Evolutionary conservation across 2,329 filamentous ascomycete species (phyloP), one percentile per base, ranked within the genome.

Genomic region (Colletotrichum orchidophilum): DNA sequence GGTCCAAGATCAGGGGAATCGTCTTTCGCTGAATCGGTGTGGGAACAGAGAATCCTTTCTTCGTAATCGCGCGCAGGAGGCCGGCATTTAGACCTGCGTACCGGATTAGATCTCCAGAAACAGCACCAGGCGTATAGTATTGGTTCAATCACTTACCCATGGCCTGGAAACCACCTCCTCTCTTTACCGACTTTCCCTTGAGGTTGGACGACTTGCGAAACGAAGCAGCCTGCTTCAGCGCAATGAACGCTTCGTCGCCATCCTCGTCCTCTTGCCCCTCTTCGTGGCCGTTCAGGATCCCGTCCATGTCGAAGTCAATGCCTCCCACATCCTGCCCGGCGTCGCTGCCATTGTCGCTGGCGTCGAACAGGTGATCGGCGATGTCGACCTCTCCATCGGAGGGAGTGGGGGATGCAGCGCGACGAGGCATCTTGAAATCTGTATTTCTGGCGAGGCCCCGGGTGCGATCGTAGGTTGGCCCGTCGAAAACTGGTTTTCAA

Each of bases 21-120:
- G 96, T 94, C 83, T 98, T 98, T 75, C 96, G 91, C 84, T 99
- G 96, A 81, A 99, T 99, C 0, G 96, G 96, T 0, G 96, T 99
- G 4, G 97, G 97, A 3, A 98, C 94, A 0, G 93, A 94, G 82
- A 98, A 99, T 18, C 96, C 97, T 83, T 98, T 99, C 76, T 94
- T 90, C 13, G 93, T 90, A 74, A 99, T 98, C 2, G 96, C 94
- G 78, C 97, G 96, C 27, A 99, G 87, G 5, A 99, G 87, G 75
- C 93, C 92, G 12, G 91, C 86, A 82, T 94, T 97, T 67, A 98
- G 84, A 49, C 93, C 90, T 92, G 68, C 11, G 11, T 3, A 18
- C 6, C 12, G 5, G 0, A 46, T 74, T 55, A 69, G 67, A 26
- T 35, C 4, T 24, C 13, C 26, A 12, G n/a, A 21, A 2, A 42